These are phyloP conservation scores for Fusarium sp. DNA, from an alignment of 2,329 filamentous ascomycete species.

Conservation along the genomic window DNA sequence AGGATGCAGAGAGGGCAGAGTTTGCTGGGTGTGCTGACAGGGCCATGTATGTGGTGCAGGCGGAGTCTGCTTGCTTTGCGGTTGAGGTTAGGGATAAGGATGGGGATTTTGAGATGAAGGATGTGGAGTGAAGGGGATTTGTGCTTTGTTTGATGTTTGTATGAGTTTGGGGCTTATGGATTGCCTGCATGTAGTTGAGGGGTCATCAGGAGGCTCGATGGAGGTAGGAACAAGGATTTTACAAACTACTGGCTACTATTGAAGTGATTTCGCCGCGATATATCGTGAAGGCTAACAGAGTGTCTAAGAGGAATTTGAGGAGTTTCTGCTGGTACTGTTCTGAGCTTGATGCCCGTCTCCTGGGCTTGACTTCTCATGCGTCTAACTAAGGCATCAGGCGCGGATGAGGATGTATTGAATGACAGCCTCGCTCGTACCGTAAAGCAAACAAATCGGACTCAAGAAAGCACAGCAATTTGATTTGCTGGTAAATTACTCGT, in stretches of 20 bases:
- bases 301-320: background rate
- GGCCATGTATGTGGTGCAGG: slow-evolving; percentile 42
- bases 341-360: too few relatives aligned
- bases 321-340: too few relatives aligned
- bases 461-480: too few relatives aligned
- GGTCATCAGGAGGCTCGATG: background rate
- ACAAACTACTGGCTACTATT: background rate
- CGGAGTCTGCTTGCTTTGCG: slow-evolving; percentile 40
- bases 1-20: slow-evolving; percentile 33
- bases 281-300: background rate
- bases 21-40: slow-evolving; percentile 45
- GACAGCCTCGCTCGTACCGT: too few relatives aligned
- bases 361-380: too few relatives aligned
- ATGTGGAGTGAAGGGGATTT: background rate
- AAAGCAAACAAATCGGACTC: too few relatives aligned
- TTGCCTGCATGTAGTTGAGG: background rate
- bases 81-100: background rate
- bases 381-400: too few relatives aligned
- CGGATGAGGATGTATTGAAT: too few relatives aligned
- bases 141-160: background rate
- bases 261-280: background rate
- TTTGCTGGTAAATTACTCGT: background rate
- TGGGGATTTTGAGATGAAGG: background rate
- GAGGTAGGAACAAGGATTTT: background rate
- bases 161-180: background rate